Evolutionary conservation across 176 grass and related monocot species (phyloP).

Genomic region (Phyllostachys edulis): DNA sequence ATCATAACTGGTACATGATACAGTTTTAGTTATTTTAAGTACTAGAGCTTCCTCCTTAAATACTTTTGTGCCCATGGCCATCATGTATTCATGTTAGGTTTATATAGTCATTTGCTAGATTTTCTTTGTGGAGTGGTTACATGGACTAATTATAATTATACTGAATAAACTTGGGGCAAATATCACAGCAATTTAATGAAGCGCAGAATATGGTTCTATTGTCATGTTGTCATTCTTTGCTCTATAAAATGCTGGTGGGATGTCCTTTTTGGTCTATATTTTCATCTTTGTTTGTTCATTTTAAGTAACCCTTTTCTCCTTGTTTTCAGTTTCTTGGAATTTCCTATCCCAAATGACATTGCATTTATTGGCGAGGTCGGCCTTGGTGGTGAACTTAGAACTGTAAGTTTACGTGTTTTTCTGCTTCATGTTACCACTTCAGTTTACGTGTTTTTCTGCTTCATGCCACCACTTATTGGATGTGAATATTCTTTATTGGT

Average conservation of each 20-base stretch:
- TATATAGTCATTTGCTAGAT: not conserved
- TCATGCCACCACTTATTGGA: not conserved
- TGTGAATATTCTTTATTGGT: slow-evolving; percentile 22
- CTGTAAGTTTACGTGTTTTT: slow-evolving; percentile 52
- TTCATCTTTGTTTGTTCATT: not conserved
- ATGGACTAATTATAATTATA: slow-evolving; percentile 1
- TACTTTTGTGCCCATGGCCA: not conserved
- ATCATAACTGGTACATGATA: not conserved
- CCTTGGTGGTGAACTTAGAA: slow-evolving; percentile 80
- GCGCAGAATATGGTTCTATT: not conserved
- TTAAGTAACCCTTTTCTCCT: slow-evolving; percentile 10
- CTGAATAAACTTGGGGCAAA: not conserved
- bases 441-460: slow-evolving; percentile 37
- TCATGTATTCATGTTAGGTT: not conserved
- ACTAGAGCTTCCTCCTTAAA: not conserved
- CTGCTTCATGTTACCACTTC: slow-evolving; percentile 25
- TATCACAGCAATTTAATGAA: not conserved
- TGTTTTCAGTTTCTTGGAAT: slow-evolving; percentile 87
- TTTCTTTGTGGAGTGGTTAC: slow-evolving; percentile 20
- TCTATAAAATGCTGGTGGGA: not conserved
- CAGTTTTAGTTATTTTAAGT: not conserved
- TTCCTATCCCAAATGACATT: slow-evolving; percentile 82
- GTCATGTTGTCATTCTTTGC: not conserved
- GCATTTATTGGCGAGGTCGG: slow-evolving; percentile 96
- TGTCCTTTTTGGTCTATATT: not conserved